Base-by-base conservation (phyloP, 1,284 basidiomycete genomes). In the Bjerkandera adusta region DNA sequence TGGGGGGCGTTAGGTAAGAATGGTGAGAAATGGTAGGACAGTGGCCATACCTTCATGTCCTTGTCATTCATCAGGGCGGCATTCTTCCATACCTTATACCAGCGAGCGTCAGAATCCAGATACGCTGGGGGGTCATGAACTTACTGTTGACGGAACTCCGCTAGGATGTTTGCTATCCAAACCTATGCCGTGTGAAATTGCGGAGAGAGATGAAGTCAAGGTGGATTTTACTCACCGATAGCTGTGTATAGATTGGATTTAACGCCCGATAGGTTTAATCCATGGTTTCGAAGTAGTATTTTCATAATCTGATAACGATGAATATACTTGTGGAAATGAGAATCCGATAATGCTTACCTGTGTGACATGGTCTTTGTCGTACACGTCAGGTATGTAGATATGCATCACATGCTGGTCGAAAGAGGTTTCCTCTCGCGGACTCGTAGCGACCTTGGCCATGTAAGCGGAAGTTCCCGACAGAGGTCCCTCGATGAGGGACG, bases 111-210 rank as follows among this genome's bases (percentile, higher is more conserved):
- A 26, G 40, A 11, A 35, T 8, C 10, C 21, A 30, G n/a, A 38
- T 51, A 29, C n/a, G 39, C 36, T 24, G 5, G n/a, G 13, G 11
- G 13, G 36, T 27, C 29, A 43, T 48, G 43, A 20, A 55, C 64
- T 47, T 51, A 85, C 85, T 51, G 85, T 86, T 25, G 85, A 83
- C 34, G 71, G 75, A 41, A 88, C 73, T 2, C 85, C 82, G 60
- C 83, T 85, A 1, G 79, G 60, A 57, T 88, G 85, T 57, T 88
- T 88, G 63, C 83, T 86, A 54, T 87, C 83, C 44, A 88, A 65
- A 4, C 81, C 83, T 84, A 47, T 20, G 26, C 16, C 18, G 29
- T 11, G 11, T 25, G 21, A 6, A 24, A 11, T 26, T 6, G 13
- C 27, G 16, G 41, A 21, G 34, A 34, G 2, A 29, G 15, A 37